These are phyloP conservation scores for Trichoderma sp. DNA, from an alignment of 2,329 filamentous ascomycete species.

Conservation along the genomic window DNA sequence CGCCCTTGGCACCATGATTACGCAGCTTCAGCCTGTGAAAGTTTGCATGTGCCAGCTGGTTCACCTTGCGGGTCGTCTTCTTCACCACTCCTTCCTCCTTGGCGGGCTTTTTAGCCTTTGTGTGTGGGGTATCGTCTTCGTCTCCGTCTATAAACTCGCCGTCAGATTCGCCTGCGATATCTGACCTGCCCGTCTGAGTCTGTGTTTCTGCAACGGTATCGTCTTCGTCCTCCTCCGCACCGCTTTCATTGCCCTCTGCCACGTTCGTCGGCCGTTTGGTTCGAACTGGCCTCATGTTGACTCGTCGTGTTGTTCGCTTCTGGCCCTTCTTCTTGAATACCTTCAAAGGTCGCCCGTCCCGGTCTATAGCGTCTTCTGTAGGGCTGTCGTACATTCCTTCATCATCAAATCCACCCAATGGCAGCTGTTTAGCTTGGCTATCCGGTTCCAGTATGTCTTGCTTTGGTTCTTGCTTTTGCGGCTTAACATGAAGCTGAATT, in stretches of 20 bases:
- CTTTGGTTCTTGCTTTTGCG: slow-evolving; percentile 26
- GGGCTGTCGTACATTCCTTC: slow-evolving; percentile 56
- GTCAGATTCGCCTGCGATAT: slow-evolving; percentile 20
- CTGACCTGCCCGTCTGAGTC: slow-evolving; percentile 13
- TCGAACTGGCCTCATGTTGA: slow-evolving; percentile 59
- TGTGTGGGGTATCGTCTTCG: slow-evolving; percentile 18
- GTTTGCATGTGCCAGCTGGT: slow-evolving; percentile 62
- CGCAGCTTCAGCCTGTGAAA: slow-evolving; percentile 64
- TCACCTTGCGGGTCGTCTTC: slow-evolving; percentile 58
- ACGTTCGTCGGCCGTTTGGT: slow-evolving; percentile 44
- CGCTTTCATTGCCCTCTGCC: slow-evolving; percentile 25
- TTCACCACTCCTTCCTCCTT: slow-evolving; percentile 46
- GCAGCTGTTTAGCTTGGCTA: slow-evolving; percentile 39
- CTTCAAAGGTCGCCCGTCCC: slow-evolving; percentile 58
- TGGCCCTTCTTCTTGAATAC: slow-evolving; percentile 80
- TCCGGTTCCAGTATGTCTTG: slow-evolving; percentile 45
- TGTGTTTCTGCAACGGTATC: slow-evolving; percentile 35
- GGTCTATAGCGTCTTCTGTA: slow-evolving; percentile 46
- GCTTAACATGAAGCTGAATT: slow-evolving; percentile 24
- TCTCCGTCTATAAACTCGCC: slow-evolving; percentile 23
- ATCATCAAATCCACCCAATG: slow-evolving; percentile 63
- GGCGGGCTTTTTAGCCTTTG: slow-evolving; percentile 23
- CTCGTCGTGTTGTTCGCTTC: slow-evolving; percentile 70
- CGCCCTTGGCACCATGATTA: slow-evolving; percentile 61
- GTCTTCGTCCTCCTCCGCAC: slow-evolving; percentile 33